Evolutionary conservation across 179 eudicot species (phyloP).

Genomic region (Beta macrorhiza): DNA sequence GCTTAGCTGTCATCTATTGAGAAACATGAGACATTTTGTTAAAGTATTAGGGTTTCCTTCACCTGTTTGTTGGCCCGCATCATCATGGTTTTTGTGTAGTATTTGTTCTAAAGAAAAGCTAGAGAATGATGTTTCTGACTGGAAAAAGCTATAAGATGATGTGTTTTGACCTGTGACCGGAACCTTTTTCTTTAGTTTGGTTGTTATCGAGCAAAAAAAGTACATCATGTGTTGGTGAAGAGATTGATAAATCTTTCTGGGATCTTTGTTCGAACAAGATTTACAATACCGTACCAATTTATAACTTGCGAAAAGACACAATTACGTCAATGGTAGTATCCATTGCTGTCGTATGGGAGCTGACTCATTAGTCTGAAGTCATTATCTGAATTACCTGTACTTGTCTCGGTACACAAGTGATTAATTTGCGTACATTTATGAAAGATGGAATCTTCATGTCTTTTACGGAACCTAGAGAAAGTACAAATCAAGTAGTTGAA

Average conservation of each 20-base stretch:
- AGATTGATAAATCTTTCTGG: background rate
- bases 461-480: background rate
- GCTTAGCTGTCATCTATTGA: background rate
- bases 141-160: background rate
- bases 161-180: background rate
- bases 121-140: background rate
- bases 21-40: background rate
- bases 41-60: background rate
- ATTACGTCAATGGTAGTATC: background rate
- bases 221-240: background rate
- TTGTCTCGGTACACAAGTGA: background rate
- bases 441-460: background rate
- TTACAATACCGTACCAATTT: background rate
- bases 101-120: background rate
- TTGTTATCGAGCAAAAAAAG: background rate
- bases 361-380: slow-evolving; percentile 1
- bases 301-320: background rate
- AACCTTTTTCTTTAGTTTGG: background rate
- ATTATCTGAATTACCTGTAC: background rate
- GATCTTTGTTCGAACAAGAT: background rate
- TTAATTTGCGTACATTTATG: background rate
- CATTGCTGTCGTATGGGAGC: slow-evolving; percentile 1
- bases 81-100: background rate
- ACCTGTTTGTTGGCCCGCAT: background rate
- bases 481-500: background rate